These are phyloP conservation scores for Akanthomyces lecanii DNA, from an alignment of 2,329 filamentous ascomycete genomes.

Conservation along the genomic window DNA sequence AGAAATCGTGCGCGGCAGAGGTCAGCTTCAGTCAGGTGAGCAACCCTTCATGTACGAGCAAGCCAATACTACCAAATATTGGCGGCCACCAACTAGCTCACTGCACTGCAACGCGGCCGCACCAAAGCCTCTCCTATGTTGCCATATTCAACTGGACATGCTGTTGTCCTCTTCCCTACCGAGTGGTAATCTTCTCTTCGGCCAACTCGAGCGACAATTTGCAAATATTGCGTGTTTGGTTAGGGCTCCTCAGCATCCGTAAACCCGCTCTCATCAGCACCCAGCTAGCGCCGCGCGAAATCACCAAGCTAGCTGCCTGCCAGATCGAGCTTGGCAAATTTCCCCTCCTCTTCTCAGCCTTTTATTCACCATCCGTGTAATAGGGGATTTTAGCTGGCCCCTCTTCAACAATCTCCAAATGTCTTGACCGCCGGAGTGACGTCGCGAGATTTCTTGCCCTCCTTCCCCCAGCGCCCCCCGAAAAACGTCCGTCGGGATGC, in stretches of 20 bases:
- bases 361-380: background rate
- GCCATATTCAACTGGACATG: background rate
- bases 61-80: background rate
- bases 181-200: background rate
- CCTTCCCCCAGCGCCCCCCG: background rate
- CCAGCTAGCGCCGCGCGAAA: background rate
- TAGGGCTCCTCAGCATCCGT: no score
- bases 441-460: background rate
- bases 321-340: constrained; percentile 10
- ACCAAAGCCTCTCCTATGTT: background rate
- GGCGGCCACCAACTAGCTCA: background rate
- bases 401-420: background rate
- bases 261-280: background rate
- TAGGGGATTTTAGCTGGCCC: background rate
- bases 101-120: background rate
- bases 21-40: constrained; percentile 4
- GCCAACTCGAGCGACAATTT: no score
- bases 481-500: background rate
- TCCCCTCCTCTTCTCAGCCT: background rate
- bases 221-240: no score
- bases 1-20: background rate
- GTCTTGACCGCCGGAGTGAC: constrained; percentile 13
- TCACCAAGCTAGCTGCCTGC: background rate
- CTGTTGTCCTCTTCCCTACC: background rate
- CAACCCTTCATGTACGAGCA: constrained; percentile 5